These are phyloP conservation scores for Viridothelium virens DNA, from an alignment of 495 filamentous ascomycete species.

Conservation along the genomic window DNA sequence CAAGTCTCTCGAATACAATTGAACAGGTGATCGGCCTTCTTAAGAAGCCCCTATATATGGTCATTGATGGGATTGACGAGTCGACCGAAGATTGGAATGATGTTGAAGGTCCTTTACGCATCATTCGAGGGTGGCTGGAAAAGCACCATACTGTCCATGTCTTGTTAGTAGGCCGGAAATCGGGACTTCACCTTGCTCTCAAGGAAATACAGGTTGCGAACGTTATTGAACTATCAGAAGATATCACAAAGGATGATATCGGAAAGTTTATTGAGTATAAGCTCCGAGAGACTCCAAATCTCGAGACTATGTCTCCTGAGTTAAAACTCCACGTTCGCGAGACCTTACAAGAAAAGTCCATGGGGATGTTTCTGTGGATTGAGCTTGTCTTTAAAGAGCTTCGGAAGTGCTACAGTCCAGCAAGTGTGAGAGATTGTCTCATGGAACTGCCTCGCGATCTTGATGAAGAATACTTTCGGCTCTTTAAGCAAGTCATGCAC, in stretches of 20 bases:
- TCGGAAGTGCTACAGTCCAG: constrained; percentile 2
- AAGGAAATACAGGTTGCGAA: background rate
- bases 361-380: constrained; percentile 4
- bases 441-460: background rate
- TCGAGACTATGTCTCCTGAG: background rate
- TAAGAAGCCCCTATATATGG: background rate
- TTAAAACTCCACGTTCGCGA: background rate
- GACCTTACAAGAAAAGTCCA: background rate
- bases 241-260: constrained; percentile 4
- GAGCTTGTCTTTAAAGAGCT: constrained; percentile 6
- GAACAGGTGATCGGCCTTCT: background rate
- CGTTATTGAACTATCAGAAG: background rate
- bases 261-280: background rate
- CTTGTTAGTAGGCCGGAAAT: background rate
- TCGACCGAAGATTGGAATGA: constrained; percentile 1
- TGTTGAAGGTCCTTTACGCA: background rate
- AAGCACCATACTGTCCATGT: background rate
- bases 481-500: constrained; percentile 4
- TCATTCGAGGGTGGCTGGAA: background rate
- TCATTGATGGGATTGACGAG: constrained; percentile 5
- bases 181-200: background rate
- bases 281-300: background rate
- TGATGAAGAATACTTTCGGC: background rate
- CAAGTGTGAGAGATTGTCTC: background rate
- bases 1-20: background rate